Base-by-base conservation (phyloP, 2,329 filamentous ascomycete genomes). In the Alternaria hordeiaustralica region DNA sequence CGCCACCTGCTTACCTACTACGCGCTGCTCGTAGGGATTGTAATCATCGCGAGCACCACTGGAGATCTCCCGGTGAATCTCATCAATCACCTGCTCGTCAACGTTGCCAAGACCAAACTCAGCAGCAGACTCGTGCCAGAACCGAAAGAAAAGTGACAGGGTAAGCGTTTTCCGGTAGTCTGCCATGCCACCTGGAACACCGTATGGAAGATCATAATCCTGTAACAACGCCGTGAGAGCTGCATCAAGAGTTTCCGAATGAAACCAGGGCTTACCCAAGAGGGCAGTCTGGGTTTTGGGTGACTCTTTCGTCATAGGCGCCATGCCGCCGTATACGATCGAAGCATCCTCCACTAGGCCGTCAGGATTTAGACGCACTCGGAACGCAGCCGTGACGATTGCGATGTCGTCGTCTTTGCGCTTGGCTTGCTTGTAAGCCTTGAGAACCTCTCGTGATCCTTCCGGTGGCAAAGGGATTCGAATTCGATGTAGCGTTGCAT, bases 341-440 rank as follows among this genome's bases (percentile, higher is more conserved):
- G 90, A 92, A 58, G 88, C 89, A 68, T 91, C 89, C 65, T 89
- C 85, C 6, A 98, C 92, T 3, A 88, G 76, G 30, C 93, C 88
- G 3, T 86, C 83, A 5, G 90, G 84, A 50, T 90, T 87, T 4
- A 98, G 82, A 12, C 87, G 87, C 13, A 98, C 86, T 20, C 92
- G 88, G 62, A 97, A 83, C 1, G 94, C 93, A 23, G 92, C 89
- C 30, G 95, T 98, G 20, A 97, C 96, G 71, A 98, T 98, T 3
- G 95, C 96, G 75, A 98, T 98, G 75, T 98, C 95, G 74, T 98
- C 95, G 72, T 98, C 95, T 77, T 97, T 97, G 65, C 96, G 85
- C 83, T 98, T 98, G 0, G 96, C 90, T 78, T 98, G 95, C 80
- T 98, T 98, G 81, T 97, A 98, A 0, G 94, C 90, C 57, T 92